phyloP scores from a whole-genome alignment of 2,329 filamentous ascomycete species.

The Aspergillus clavatus region DNA sequence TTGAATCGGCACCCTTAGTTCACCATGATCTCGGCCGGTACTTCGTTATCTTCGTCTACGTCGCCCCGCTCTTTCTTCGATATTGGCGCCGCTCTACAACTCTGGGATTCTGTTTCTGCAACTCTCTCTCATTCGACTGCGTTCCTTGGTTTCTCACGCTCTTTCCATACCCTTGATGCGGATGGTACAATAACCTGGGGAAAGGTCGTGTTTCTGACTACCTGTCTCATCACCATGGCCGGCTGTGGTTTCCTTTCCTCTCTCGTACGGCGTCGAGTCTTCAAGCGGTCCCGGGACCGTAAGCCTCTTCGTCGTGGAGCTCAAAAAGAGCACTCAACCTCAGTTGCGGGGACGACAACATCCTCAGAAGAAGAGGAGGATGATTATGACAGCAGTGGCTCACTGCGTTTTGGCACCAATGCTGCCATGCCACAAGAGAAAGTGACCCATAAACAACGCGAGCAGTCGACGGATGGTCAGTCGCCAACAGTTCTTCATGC shows the following conservation, averaged over 20 bases:
- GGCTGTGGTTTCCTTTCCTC: constrained; percentile 33
- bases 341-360: constrained; percentile 25
- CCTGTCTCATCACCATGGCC: constrained; percentile 33
- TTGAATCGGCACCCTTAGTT: not conserved
- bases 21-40: constrained; percentile 14
- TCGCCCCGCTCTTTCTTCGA: constrained; percentile 7
- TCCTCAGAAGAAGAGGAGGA: constrained; percentile 34
- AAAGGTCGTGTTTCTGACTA: constrained; percentile 28
- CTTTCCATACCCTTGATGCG: constrained; percentile 17
- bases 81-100: constrained; percentile 10
- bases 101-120: constrained; percentile 19
- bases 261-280: constrained; percentile 21
- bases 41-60: constrained; percentile 3
- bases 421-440: constrained; percentile 17
- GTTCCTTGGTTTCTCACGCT: constrained; percentile 15
- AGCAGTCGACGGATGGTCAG: constrained; percentile 29
- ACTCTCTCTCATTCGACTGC: constrained; percentile 16
- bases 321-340: constrained; percentile 21
- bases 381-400: constrained; percentile 31
- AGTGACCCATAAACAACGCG: constrained; percentile 21
- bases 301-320: constrained; percentile 17
- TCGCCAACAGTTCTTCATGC: not conserved
- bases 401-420: constrained; percentile 26
- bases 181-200: constrained; percentile 29
- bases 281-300: constrained; percentile 11